Evolutionary conservation across 1,284 basidiomycete species (phyloP).

Genomic region (Exobasidium cylindrosporum): DNA sequence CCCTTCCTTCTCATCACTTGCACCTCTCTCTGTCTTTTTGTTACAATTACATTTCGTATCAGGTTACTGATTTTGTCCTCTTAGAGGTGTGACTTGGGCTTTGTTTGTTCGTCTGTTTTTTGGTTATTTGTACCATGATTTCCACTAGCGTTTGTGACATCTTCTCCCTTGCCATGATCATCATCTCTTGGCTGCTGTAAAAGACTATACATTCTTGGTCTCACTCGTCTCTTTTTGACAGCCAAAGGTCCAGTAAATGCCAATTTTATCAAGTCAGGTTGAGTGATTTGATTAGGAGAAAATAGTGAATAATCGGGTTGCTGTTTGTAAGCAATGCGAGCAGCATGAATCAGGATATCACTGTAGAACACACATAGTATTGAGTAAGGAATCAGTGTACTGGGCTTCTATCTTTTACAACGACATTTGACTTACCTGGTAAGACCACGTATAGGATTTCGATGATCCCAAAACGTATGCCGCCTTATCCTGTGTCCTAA

Average conservation of each 20-base stretch:
- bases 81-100: conserved; percentile 2
- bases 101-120: neutral
- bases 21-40: neutral
- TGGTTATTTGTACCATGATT: neutral
- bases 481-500: conserved; percentile 32
- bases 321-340: conserved; percentile 32
- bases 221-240: conserved; percentile 35
- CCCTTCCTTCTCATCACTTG: conserved; percentile 1
- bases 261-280: conserved; percentile 34
- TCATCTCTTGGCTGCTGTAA: conserved; percentile 19
- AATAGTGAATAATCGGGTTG: conserved; percentile 23
- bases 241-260: conserved; percentile 41
- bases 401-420: conserved; percentile 12
- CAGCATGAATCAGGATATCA: conserved; percentile 48
- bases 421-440: conserved; percentile 16
- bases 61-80: no score
- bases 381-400: neutral
- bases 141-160: neutral
- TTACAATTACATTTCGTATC: neutral
- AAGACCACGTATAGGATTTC: conserved; percentile 48
- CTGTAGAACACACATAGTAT: neutral
- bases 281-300: conserved; percentile 25
- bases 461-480: conserved; percentile 48
- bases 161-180: conserved; percentile 6
- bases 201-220: conserved; percentile 39